Conservation (phyloP, 768 basidiomycete species). For the Mycena epipterygia region DNA sequence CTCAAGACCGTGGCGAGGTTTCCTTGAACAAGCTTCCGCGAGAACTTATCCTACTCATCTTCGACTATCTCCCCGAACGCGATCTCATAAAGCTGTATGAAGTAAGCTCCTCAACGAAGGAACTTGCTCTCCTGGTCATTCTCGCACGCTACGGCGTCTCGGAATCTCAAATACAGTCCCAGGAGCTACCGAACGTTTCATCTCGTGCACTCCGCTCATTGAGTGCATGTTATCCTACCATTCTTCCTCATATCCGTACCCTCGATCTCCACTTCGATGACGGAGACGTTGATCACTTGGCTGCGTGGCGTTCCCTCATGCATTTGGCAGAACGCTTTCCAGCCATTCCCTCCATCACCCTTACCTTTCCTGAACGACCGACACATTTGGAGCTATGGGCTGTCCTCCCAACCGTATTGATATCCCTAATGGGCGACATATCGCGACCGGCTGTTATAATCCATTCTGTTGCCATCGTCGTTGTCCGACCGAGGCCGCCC, state of each 20-base stretch:
- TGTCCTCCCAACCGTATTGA: not conserved
- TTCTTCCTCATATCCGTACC: conserved; percentile 8
- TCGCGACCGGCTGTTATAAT: conserved; percentile 13
- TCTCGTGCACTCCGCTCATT: conserved; percentile 17
- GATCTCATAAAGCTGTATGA: conserved; percentile 18
- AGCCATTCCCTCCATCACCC: conserved; percentile 11
- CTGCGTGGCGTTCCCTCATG: not conserved
- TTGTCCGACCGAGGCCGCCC: conserved; percentile 9
- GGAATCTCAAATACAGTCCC: conserved; percentile 8
- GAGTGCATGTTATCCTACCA: not conserved
- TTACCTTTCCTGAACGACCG: conserved; percentile 4
- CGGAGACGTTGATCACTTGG: not conserved
- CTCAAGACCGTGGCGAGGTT: too few species aligned
- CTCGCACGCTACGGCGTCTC: conserved; percentile 21
- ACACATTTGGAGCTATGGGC: not conserved
- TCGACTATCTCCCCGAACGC: conserved; percentile 3
- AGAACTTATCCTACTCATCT: conserved; percentile 18
- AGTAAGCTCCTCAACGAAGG: conserved; percentile 16
- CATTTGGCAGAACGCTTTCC: conserved; percentile 22
- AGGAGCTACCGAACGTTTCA: conserved; percentile 4
- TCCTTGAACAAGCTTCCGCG: conserved; percentile 6
- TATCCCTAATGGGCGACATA: not conserved
- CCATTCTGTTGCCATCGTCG: not conserved
- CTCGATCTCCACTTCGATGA: conserved; percentile 12
- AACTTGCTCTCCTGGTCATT: conserved; percentile 19